A percentile compares a stretch with the other conserved stretches of the same genome.
Evolutionary conservation across 2,329 filamentous ascomycete genomes (phyloP).

Genomic region (Colletotrichum siamense): DNA sequence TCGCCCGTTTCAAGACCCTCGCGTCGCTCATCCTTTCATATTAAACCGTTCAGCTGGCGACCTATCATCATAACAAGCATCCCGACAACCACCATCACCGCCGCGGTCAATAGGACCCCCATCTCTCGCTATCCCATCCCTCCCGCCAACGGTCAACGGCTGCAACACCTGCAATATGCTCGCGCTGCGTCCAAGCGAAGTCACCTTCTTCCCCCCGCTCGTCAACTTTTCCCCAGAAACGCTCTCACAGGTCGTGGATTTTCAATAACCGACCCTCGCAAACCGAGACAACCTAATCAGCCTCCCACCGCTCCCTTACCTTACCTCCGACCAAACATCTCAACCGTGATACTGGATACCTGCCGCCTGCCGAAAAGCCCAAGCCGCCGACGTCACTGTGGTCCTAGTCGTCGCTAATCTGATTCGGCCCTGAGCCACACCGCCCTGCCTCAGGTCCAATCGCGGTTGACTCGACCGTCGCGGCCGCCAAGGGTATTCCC

Average conservation of each 20-base stretch:
- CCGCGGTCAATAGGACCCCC: neutral
- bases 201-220: neutral
- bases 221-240: neutral
- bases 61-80: neutral
- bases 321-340: neutral
- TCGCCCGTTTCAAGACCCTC: constrained; percentile 12
- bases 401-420: neutral
- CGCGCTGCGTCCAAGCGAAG: neutral
- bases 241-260: neutral
- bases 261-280: neutral
- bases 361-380: neutral
- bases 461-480: constrained; percentile 1
- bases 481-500: neutral
- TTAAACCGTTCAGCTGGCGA: neutral
- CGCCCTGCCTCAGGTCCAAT: neutral
- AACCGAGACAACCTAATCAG: neutral
- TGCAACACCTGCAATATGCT: neutral
- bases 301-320: neutral
- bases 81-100: neutral
- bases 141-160: neutral
- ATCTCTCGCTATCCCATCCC: neutral
- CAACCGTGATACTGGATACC: neutral
- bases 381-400: constrained; percentile 20
- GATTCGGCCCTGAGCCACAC: constrained; percentile 5
- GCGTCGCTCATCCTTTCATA: constrained; percentile 13